Base-by-base conservation (phyloP, 306 rosid genomes). In the Lablab purpureus region DNA sequence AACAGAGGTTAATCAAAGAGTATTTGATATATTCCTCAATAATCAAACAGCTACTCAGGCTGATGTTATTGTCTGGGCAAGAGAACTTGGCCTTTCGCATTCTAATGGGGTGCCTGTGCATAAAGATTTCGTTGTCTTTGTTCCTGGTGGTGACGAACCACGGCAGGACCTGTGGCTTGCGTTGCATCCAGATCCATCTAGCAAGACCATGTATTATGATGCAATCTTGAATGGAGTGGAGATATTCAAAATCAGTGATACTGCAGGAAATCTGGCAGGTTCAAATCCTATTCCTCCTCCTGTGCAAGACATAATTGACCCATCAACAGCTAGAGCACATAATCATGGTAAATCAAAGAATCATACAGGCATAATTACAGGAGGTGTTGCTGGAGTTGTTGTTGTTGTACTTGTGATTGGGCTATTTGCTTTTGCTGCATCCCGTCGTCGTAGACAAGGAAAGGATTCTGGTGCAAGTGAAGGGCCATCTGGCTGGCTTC, bases 401-500 rank as follows among this genome's bases (percentile, higher is more conserved):
- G 87, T 75, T 69, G 76, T 91, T 46, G 74, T 85, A 52, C 87
- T 93, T 65, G 36, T 90, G 46, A 7, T 89, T 68, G 98, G 93
- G 34, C 78, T 87, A 86, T 76, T 89, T 79, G 84, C 79, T 81
- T 36, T 86, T 56, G 80, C 28, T 77, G 84, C 84, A 30, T 78
- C 83, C 1, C 91, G 81, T 22, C 89, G 86, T 10, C 80, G 71
- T 25, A 87, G 87, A 82, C 88, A 46, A 37, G 83, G 89, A 58
- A 89, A 91, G 81, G 98, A 88, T 70, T 87, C 97, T n/a, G 87
- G 90, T 80, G 11, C 91, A 45, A 88, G 90, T 36, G 98, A 93
- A n/a, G 99, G 99, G 52, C 99, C 98, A 14, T 93, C 99, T 13
- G 99, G 98, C 1, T 96, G 99, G 99, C 99, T 96, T 21, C 98